Evolutionary conservation across 345 rosid genomes (phyloP).

Genomic region (Gossypium longicalyx): DNA sequence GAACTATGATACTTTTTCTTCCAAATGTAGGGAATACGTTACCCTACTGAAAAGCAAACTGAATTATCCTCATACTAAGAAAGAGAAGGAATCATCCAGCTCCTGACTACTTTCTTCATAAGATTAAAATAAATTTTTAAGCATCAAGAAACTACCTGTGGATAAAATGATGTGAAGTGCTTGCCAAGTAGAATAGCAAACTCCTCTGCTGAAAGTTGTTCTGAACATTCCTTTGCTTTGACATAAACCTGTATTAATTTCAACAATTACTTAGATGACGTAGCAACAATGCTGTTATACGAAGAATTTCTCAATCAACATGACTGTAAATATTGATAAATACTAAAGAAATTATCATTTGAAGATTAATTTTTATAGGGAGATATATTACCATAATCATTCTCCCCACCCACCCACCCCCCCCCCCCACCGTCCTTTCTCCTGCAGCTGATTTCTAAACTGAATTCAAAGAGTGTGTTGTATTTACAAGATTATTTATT

Average conservation of each 20-base stretch:
- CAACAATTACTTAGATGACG: not conserved
- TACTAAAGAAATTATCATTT: not conserved
- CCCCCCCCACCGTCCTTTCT: not conserved
- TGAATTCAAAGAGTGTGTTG: not conserved
- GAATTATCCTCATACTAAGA: not conserved
- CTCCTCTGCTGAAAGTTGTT: slow-evolving; percentile 67
- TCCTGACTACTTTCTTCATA: not conserved
- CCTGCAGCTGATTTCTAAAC: not conserved
- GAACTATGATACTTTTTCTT: not conserved
- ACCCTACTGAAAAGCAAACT: not conserved
- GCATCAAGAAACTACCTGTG: slow-evolving; percentile 44
- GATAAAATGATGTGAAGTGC: slow-evolving; percentile 72
- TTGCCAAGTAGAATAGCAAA: slow-evolving; percentile 76
- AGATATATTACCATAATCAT: not conserved
- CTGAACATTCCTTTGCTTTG: slow-evolving; percentile 75
- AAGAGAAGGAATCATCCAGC: not conserved
- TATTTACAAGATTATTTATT: too few species aligned
- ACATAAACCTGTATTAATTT: slow-evolving; percentile 59
- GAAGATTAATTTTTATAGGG: not conserved
- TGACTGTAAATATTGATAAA: not conserved
- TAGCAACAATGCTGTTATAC: not conserved
- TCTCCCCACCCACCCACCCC: not conserved
- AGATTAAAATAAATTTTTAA: not conserved
- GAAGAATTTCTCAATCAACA: not conserved
- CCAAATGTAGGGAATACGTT: not conserved